Percentiles rank a stretch among this genome's conserved stretches.
phyloP scores from a whole-genome alignment of 768 basidiomycete genomes.

The Phylloporus arenicola region DNA sequence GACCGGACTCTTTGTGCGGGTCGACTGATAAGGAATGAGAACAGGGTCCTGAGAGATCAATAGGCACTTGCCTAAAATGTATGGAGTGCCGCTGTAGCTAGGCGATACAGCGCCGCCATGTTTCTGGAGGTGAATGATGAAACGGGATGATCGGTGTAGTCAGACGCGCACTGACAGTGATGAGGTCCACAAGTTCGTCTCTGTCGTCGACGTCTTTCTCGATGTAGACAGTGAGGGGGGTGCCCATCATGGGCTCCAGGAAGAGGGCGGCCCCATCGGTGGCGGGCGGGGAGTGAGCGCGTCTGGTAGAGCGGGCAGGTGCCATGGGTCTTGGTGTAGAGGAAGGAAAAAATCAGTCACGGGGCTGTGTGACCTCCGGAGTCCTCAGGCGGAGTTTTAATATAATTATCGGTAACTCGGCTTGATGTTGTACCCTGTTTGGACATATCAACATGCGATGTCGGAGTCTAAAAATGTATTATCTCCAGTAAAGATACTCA shows the following conservation, averaged over 20 bases:
- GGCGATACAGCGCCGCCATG: conserved; percentile 70
- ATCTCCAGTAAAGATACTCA: conserved; percentile 14
- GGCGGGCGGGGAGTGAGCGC: conserved; percentile 33
- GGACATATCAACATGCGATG: conserved; percentile 21
- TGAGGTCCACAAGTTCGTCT: conserved; percentile 54
- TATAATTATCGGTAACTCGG: conserved; percentile 2
- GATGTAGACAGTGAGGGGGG: conserved; percentile 67
- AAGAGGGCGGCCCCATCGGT: conserved; percentile 51
- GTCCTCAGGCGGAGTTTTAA: conserved; percentile 27
- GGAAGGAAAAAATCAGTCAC: conserved; percentile 20
- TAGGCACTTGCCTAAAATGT: conserved; percentile 62
- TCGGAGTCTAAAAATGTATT: conserved; percentile 31
- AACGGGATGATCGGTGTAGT: conserved; percentile 1
- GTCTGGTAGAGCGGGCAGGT: conserved; percentile 63
- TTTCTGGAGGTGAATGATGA: conserved; percentile 42
- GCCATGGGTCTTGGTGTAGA: conserved; percentile 66
- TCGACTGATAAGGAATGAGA: conserved; percentile 48
- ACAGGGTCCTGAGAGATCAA: conserved; percentile 1
- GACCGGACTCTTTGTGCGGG: conserved; percentile 72
- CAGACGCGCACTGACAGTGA: conserved; percentile 49
- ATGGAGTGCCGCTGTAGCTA: conserved; percentile 72
- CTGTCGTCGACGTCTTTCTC: conserved; percentile 77
- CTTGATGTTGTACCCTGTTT: conserved; percentile 24
- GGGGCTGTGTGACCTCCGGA: conserved; percentile 16
- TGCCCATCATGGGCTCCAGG: conserved; percentile 79